phyloP scores from a whole-genome alignment of 1,284 basidiomycete species.

The Rhodotorula sp. region DNA sequence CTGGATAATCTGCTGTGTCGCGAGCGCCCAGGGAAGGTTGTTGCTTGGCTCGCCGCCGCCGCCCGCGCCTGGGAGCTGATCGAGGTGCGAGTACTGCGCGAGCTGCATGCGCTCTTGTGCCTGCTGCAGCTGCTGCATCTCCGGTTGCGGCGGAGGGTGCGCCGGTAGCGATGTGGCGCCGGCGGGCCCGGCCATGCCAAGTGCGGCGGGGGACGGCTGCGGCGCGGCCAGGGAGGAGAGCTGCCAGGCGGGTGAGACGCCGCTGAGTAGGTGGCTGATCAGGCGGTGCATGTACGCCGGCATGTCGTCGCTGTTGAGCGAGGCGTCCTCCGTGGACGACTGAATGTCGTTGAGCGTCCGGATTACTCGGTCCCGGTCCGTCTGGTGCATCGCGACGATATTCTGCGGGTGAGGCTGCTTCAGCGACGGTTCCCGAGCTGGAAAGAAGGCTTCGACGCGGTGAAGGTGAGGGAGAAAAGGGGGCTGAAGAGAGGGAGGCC shows the following conservation, averaged over 20 bases:
- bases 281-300: constrained; percentile 4
- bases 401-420: constrained; percentile 5
- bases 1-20: constrained; percentile 2
- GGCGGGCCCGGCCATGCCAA: neutral
- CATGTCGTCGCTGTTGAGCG: neutral
- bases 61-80: neutral
- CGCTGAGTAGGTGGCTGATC: constrained; percentile 5
- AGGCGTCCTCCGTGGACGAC: neutral
- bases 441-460: neutral
- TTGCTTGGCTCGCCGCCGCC: too few relatives aligned
- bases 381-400: neutral
- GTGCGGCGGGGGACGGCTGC: neutral
- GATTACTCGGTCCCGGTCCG: neutral
- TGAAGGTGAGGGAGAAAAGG: neutral
- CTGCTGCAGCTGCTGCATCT: too few relatives aligned
- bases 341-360: neutral
- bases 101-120: neutral
- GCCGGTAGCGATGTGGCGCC: neutral
- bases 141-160: neutral
- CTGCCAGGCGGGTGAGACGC: neutral
- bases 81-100: neutral
- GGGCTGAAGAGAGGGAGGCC: neutral
- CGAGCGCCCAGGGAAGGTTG: neutral
- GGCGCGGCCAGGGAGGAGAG: neutral
- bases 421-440: too few relatives aligned